phyloP scores from a whole-genome alignment of 805 yeast genomes.

The Yamadazyma insecticola region DNA sequence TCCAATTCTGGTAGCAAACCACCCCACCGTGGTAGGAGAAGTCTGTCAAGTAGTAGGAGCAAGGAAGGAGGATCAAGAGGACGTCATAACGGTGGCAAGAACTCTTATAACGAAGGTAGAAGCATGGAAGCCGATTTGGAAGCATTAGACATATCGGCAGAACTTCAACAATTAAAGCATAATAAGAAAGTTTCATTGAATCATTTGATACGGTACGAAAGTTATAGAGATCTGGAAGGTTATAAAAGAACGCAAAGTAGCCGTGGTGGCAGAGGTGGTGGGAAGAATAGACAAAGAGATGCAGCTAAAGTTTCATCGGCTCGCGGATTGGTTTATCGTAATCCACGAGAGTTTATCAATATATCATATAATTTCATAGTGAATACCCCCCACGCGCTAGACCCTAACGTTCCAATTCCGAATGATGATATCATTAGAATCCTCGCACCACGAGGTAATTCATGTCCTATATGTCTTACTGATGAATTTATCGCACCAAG shows the following conservation, averaged over 20 bases:
- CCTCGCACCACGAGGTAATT: slow-evolving; percentile 68
- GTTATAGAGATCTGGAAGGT: slow-evolving; percentile 36
- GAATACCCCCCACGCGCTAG: slow-evolving; percentile 57
- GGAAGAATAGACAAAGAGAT: slow-evolving; percentile 1
- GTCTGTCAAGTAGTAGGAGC: no score
- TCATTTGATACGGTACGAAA: slow-evolving; percentile 58
- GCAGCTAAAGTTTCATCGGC: no score
- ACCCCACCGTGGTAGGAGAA: no score
- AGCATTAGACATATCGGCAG: no score
- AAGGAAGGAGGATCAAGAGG: no score
- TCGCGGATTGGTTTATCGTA: slow-evolving; percentile 6
- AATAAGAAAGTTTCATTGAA: slow-evolving; percentile 36
- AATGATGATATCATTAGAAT: slow-evolving; percentile 62
- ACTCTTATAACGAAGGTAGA: no score
- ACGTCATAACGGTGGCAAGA: no score
- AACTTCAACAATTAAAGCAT: no score
- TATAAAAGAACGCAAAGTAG: slow-evolving; percentile 17
- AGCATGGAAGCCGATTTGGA: no score
- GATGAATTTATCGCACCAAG: slow-evolving; percentile 88
- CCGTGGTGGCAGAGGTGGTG: slow-evolving; percentile 1
- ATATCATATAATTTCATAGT: slow-evolving; percentile 82
- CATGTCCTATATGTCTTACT: slow-evolving; percentile 88
- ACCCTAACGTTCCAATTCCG: slow-evolving; percentile 73
- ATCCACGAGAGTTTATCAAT: slow-evolving; percentile 50
- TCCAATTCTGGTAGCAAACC: no score